Evolutionary conservation across 352 stramenopile species (phyloP).

Genomic region (Globisporangium yorkense): DNA sequence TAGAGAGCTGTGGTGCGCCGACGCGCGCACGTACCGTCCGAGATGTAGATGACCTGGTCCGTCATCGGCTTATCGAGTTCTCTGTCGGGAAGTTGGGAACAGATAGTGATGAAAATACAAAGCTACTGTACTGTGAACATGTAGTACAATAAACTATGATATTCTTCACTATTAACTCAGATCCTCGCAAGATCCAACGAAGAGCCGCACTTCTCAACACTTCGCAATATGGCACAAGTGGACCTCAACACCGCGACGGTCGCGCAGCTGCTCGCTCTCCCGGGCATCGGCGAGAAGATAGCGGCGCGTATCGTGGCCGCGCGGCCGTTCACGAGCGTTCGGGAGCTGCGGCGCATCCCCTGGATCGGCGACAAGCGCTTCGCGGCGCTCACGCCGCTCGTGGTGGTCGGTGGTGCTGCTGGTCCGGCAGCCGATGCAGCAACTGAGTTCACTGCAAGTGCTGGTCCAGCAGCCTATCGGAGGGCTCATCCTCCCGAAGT

Average conservation of each 20-base stretch:
- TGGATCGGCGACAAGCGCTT: conserved; percentile 36
- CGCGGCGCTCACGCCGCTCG: conserved; percentile 2
- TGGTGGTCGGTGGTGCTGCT: not conserved
- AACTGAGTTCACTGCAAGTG: too few relatives aligned
- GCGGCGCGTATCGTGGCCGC: conserved; percentile 32
- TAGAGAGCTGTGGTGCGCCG: not conserved
- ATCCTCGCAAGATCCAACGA: not conserved
- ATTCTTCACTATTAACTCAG: not conserved
- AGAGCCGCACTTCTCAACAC: too few relatives aligned
- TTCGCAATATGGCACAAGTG: not conserved
- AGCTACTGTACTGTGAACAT: not conserved
- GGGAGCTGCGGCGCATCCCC: conserved; percentile 34
- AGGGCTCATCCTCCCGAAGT: too few relatives aligned
- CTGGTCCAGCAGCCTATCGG: too few relatives aligned
- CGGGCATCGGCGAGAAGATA: conserved; percentile 35
- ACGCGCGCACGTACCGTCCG: conserved; percentile 26
- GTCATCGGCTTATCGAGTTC: not conserved
- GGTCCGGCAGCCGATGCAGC: not conserved
- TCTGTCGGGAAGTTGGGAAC: not conserved
- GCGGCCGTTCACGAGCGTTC: conserved; percentile 33
- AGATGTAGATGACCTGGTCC: conserved; percentile 41
- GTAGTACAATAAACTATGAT: not conserved
- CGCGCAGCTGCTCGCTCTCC: conserved; percentile 28
- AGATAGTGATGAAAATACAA: not conserved
- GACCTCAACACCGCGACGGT: conserved; percentile 31